A percentile compares a stretch with the other conserved stretches of the same genome.
These are phyloP conservation scores for Combretum micranthum DNA, from an alignment of 345 rosid genomes.

Conservation along the genomic window DNA sequence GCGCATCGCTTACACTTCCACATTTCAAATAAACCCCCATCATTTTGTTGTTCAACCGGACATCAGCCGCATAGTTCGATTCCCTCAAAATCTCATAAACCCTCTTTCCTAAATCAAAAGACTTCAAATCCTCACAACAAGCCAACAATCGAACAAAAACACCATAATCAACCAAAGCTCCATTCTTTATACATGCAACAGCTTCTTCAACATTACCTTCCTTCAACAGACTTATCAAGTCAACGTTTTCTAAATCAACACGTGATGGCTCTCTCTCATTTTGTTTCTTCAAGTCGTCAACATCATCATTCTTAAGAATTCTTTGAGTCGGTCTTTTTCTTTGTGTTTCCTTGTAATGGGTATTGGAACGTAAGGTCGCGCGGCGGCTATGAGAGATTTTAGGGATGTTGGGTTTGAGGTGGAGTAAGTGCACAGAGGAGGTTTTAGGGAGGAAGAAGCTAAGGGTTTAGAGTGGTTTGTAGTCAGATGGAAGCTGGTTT, in stretches of 20 bases:
- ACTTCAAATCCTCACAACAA: conserved; percentile 23
- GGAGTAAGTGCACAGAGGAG: conserved; percentile 20
- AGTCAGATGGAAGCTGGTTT: no score
- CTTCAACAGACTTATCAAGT: conserved; percentile 32
- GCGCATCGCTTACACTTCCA: conserved; percentile 32
- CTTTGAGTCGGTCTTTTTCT: conserved; percentile 3
- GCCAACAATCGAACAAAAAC: conserved; percentile 31
- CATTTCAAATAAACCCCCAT: conserved; percentile 25
- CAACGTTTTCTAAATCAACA: conserved; percentile 10
- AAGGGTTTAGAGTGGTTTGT: background rate
- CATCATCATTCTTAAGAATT: background rate
- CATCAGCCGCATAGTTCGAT: conserved; percentile 22
- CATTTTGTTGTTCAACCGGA: conserved; percentile 25
- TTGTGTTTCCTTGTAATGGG: conserved; percentile 4
- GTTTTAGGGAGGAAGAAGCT: conserved; percentile 7
- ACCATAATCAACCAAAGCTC: conserved; percentile 24
- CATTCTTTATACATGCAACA: conserved; percentile 21
- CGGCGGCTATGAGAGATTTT: conserved; percentile 25
- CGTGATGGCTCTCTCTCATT: conserved; percentile 13
- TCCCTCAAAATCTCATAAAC: conserved; percentile 29
- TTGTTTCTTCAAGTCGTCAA: background rate
- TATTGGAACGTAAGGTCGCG: conserved; percentile 1
- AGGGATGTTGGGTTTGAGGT: conserved; percentile 15
- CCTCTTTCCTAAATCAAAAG: conserved; percentile 28
- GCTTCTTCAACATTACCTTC: conserved; percentile 46